Percentiles rank a stretch among this genome's conserved stretches.
Conservation (phyloP, 352 stramenopile species). For the Elongisporangium prolatum region DNA sequence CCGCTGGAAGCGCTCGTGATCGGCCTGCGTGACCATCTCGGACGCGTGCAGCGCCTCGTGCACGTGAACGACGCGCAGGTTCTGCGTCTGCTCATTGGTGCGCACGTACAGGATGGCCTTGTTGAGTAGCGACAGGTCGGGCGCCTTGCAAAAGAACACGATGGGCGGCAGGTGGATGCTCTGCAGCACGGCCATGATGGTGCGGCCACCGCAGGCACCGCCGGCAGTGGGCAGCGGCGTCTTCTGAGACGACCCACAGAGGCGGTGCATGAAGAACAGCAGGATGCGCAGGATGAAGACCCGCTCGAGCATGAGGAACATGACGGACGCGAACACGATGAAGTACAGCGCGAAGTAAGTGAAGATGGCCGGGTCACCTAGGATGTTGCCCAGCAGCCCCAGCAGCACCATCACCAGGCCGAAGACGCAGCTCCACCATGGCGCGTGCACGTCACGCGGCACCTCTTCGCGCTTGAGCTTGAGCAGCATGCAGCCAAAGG, state of each 20-base stretch:
- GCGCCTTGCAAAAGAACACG: constrained; percentile 90
- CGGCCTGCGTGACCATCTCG: constrained; percentile 31
- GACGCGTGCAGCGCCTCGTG: constrained; percentile 29
- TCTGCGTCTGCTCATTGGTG: constrained; percentile 90
- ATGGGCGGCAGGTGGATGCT: constrained; percentile 79
- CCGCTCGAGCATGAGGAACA: constrained; percentile 81
- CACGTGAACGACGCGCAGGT: constrained; percentile 88
- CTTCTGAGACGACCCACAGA: constrained; percentile 31
- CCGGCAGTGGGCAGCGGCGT: constrained; percentile 11
- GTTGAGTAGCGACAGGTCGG: constrained; percentile 87
- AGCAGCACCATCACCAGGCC: constrained; percentile 69
- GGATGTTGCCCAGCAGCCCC: constrained; percentile 56
- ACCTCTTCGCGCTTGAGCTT: constrained; percentile 91
- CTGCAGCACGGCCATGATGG: constrained; percentile 52
- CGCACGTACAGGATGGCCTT: constrained; percentile 94
- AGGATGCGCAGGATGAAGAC: constrained; percentile 73
- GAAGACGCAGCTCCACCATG: constrained; percentile 79
- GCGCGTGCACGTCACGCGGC: constrained; percentile 78
- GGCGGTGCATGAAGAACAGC: constrained; percentile 53
- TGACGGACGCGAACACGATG: constrained; percentile 53
- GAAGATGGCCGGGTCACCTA: constrained; percentile 69
- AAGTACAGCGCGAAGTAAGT: constrained; percentile 84
- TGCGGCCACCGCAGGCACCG: constrained; percentile 62
- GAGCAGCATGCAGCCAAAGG: constrained; percentile 88
- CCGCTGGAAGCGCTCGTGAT: constrained; percentile 21